These are phyloP conservation scores for Hypoxylon crocopeplum DNA, from an alignment of 495 filamentous ascomycete genomes.

Conservation along the genomic window DNA sequence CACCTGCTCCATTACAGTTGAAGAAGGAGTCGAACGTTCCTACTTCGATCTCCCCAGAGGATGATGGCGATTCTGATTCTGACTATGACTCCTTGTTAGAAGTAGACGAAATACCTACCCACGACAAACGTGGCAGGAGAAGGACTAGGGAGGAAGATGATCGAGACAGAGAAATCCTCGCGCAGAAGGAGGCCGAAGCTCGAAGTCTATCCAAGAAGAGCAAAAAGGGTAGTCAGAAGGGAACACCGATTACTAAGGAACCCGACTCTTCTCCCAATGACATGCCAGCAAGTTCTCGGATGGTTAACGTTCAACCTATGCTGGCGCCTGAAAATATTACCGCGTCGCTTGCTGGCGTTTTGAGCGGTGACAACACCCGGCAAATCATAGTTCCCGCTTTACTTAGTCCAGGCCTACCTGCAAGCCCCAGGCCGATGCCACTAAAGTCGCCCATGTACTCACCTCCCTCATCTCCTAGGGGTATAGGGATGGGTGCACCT, in stretches of 20 bases:
- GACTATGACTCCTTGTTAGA: conserved; percentile 83
- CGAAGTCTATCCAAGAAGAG: conserved; percentile 71
- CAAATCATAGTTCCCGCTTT: conserved; percentile 58
- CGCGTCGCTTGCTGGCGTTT: conserved; percentile 58
- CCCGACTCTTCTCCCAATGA: conserved; percentile 18
- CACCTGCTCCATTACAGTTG: conserved; percentile 84
- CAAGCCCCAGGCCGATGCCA: conserved; percentile 85
- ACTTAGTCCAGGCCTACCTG: conserved; percentile 85
- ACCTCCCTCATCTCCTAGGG: conserved; percentile 71
- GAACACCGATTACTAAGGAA: conserved; percentile 45
- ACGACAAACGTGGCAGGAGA: conserved; percentile 75
- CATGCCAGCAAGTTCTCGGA: conserved; percentile 43
- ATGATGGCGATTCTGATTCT: conserved; percentile 69
- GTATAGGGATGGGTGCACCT: conserved; percentile 61
- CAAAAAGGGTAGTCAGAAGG: conserved; percentile 58
- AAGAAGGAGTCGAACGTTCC: conserved; percentile 54
- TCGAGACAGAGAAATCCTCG: conserved; percentile 70
- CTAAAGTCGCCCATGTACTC: conserved; percentile 74
- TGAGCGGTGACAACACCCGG: conserved; percentile 47
- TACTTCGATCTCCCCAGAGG: conserved; percentile 56
- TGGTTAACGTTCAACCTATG: conserved; percentile 27
- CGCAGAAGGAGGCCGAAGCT: conserved; percentile 66
- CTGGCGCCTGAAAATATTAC: conserved; percentile 39
- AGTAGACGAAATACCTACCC: conserved; percentile 63
- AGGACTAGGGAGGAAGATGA: conserved; percentile 92